A percentile compares a stretch with the other conserved stretches of the same genome.
phyloP scores from a whole-genome alignment of 192 early-diverging fungal species.

The Gonapodya prolifera region DNA sequence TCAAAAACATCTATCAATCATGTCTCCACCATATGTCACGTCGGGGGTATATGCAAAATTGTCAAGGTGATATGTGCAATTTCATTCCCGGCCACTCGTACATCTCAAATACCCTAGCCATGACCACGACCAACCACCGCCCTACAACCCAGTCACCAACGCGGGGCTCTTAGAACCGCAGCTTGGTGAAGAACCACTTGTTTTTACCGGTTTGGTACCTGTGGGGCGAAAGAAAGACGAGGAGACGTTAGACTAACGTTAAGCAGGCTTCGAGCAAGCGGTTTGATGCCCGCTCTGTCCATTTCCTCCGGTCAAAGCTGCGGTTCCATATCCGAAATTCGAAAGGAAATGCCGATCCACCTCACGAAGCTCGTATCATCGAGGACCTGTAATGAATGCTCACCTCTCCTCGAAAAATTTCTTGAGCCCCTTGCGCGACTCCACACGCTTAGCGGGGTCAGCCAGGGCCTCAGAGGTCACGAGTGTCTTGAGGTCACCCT shows the following conservation, averaged over 20 bases:
- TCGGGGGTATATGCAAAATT: no score
- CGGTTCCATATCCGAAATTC: no score
- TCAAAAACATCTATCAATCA: no score
- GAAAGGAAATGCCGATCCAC: no score
- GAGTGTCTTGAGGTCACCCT: neutral
- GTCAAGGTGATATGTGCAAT: neutral
- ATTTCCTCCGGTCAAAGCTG: no score
- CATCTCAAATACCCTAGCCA: neutral
- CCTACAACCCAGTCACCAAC: neutral
- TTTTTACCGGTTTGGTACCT: slow-evolving; percentile 96
- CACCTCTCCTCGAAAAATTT: slow-evolving; percentile 82
- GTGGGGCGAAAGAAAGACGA: neutral
- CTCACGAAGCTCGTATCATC: no score
- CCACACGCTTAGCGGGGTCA: slow-evolving; percentile 82
- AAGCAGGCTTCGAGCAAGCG: no score
- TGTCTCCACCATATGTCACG: no score
- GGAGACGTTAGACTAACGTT: no score
- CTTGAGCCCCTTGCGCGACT: slow-evolving; percentile 89
- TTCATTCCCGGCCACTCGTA: neutral
- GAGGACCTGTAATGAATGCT: neutral
- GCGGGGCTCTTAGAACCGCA: slow-evolving; percentile 61
- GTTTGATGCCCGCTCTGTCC: no score
- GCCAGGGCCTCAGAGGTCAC: slow-evolving; percentile 55
- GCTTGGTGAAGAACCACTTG: slow-evolving; percentile 99
- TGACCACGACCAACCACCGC: neutral